These are phyloP conservation scores for Exsudoporus frostii DNA, from an alignment of 768 basidiomycete genomes.

Conservation along the genomic window DNA sequence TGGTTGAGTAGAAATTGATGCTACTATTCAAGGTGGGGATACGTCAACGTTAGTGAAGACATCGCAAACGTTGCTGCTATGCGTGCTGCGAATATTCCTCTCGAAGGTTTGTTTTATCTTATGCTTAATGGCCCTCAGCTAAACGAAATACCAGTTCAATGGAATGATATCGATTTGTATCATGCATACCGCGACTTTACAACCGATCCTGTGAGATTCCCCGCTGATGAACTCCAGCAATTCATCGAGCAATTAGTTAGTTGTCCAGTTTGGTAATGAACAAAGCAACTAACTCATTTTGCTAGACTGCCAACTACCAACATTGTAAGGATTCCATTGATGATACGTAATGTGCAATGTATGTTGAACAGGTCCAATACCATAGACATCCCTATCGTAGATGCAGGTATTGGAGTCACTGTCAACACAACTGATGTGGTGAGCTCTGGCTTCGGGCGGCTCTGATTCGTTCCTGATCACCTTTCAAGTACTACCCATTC, in stretches of 20 bases:
- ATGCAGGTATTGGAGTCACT: slow-evolving; percentile 56
- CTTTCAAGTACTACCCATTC: slow-evolving; percentile 63
- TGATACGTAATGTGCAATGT: background rate
- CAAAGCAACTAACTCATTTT: slow-evolving; percentile 1
- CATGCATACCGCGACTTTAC: slow-evolving; percentile 70
- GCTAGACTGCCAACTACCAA: slow-evolving; percentile 27
- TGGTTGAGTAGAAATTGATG: background rate
- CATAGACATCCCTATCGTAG: slow-evolving; percentile 67
- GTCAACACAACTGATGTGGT: slow-evolving; percentile 62
- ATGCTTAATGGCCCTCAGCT: background rate
- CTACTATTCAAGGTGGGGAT: slow-evolving; percentile 39
- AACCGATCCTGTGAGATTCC: slow-evolving; percentile 60
- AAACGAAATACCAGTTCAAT: slow-evolving; percentile 48
- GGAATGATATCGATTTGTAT: slow-evolving; percentile 78
- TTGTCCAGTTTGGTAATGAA: background rate
- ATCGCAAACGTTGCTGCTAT: slow-evolving; percentile 51
- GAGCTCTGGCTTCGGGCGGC: slow-evolving; percentile 21
- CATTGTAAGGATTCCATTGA: slow-evolving; percentile 21
- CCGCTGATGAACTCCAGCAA: slow-evolving; percentile 46
- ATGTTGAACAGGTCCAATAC: background rate
- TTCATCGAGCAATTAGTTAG: slow-evolving; percentile 59
- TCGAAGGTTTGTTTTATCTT: slow-evolving; percentile 51
- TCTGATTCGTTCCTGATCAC: background rate
- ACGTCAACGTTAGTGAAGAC: slow-evolving; percentile 52
- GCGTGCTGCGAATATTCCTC: slow-evolving; percentile 70